phyloP scores from a whole-genome alignment of 78 protist genomes.

The Parvularia atlantis region DNA sequence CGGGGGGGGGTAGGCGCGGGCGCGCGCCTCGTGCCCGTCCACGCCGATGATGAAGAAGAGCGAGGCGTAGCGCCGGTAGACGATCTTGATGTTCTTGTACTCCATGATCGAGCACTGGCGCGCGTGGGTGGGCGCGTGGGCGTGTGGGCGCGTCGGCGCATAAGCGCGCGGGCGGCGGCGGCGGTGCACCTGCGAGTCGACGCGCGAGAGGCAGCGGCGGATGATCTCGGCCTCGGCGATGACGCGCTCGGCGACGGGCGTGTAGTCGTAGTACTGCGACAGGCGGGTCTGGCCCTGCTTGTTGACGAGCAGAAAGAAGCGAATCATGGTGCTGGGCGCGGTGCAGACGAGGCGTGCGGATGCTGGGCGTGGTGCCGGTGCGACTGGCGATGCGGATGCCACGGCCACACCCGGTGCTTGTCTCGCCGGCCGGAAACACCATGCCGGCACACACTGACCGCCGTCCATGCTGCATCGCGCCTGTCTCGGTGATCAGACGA shows the following conservation, averaged over 20 bases:
- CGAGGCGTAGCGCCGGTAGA: slow-evolving; percentile 88
- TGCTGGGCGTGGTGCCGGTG: no score
- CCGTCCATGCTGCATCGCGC: no score
- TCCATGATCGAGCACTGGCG: slow-evolving; percentile 83
- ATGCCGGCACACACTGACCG: no score
- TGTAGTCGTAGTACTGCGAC: slow-evolving; percentile 69
- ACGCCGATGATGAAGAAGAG: slow-evolving; percentile 90
- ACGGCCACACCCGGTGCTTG: no score
- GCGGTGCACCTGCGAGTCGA: slow-evolving; percentile 50
- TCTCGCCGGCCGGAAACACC: no score
- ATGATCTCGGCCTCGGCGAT: slow-evolving; percentile 78
- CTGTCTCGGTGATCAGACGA: no score
- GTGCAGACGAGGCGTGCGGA: no score
- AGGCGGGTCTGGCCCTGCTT: slow-evolving; percentile 92
- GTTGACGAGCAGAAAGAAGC: slow-evolving; percentile 83
- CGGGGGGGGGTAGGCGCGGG: no score
- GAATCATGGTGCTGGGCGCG: no score
- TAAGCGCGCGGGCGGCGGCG: no score
- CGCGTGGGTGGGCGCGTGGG: no score
- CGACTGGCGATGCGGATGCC: no score
- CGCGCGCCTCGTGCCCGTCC: slow-evolving; percentile 31
- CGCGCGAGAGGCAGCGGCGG: slow-evolving; percentile 76
- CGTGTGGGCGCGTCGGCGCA: neutral
- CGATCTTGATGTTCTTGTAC: slow-evolving; percentile 56
- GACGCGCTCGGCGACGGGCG: slow-evolving; percentile 53